These are phyloP conservation scores for Camelina sativa DNA, from an alignment of 345 rosid species.

Conservation along the genomic window DNA sequence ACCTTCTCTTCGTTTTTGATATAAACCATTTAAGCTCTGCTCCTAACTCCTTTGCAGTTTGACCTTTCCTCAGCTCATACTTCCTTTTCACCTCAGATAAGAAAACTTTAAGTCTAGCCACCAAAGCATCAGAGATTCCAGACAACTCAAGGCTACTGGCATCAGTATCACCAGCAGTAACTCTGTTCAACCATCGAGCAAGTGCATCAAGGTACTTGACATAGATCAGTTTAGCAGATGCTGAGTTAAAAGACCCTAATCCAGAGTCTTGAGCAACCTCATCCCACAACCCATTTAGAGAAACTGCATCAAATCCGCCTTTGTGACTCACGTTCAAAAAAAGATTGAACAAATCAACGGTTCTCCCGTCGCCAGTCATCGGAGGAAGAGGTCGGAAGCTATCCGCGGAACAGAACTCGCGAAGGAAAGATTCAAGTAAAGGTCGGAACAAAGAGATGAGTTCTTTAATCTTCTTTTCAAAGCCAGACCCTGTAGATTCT, in stretches of 20 bases:
- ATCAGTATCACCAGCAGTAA: conserved; percentile 34
- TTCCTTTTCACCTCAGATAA: conserved; percentile 45
- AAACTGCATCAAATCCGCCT: conserved; percentile 56
- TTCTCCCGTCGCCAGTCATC: conserved; percentile 58
- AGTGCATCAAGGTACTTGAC: conserved; percentile 55
- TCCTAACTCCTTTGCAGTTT: conserved; percentile 28
- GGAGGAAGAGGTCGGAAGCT: conserved; percentile 52
- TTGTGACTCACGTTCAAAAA: conserved; percentile 54
- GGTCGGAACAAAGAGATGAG: conserved; percentile 41
- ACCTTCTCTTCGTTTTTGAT: conserved; percentile 29
- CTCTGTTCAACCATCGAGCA: conserved; percentile 53
- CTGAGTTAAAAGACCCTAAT: conserved; percentile 40
- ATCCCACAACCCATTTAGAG: conserved; percentile 52
- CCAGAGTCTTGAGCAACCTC: conserved; percentile 59
- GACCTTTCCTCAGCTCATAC: conserved; percentile 36
- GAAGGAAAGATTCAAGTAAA: conserved; percentile 42
- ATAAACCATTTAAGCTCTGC: conserved; percentile 39
- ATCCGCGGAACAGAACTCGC: conserved; percentile 39
- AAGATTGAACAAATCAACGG: conserved; percentile 58
- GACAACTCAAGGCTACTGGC: conserved; percentile 23
- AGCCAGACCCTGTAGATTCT: conserved; percentile 17
- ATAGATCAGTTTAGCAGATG: conserved; percentile 55
- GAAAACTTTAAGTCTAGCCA: conserved; percentile 45
- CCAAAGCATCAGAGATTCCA: conserved; percentile 46
- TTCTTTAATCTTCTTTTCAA: conserved; percentile 33